These are phyloP conservation scores for Whalleya microplaca DNA, from an alignment of 2,329 filamentous ascomycete genomes.

Conservation along the genomic window DNA sequence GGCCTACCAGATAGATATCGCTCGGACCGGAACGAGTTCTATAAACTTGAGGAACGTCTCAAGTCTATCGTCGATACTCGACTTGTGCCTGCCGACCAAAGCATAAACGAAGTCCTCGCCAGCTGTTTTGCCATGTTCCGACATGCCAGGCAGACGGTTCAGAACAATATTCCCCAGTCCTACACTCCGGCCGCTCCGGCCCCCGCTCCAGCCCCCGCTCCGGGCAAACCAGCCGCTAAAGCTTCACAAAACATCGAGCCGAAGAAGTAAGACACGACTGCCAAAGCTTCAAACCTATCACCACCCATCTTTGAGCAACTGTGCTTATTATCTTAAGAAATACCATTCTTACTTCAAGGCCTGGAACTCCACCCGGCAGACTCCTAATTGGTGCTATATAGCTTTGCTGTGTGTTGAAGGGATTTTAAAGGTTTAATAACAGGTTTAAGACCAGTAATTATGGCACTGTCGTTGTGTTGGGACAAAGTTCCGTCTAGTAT, in stretches of 20 bases:
- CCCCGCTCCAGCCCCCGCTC: no score
- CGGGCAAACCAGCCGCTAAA: slow-evolving; percentile 1
- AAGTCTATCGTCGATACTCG: slow-evolving; percentile 53
- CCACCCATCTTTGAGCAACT: background rate
- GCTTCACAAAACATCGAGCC: slow-evolving; percentile 10
- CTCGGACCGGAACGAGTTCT: slow-evolving; percentile 53
- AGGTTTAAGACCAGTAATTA: slow-evolving; percentile 5
- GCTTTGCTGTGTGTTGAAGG: background rate
- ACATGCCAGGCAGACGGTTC: slow-evolving; percentile 50
- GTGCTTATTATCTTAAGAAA: slow-evolving; percentile 1
- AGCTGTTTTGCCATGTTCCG: slow-evolving; percentile 52
- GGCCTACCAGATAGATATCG: slow-evolving; percentile 57
- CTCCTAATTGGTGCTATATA: slow-evolving; percentile 3
- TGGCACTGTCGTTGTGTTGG: background rate
- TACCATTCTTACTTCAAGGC: background rate
- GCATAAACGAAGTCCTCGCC: slow-evolving; percentile 51
- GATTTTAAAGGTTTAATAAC: background rate
- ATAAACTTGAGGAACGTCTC: slow-evolving; percentile 53
- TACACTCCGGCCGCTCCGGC: slow-evolving; percentile 36
- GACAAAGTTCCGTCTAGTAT: background rate
- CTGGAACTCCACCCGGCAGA: background rate
- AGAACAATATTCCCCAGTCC: slow-evolving; percentile 50
- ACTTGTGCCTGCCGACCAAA: slow-evolving; percentile 47
- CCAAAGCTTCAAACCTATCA: background rate
- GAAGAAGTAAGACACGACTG: slow-evolving; percentile 16